phyloP scores from a whole-genome alignment of 495 filamentous ascomycete genomes.

The Penicillium egyptiacum region DNA sequence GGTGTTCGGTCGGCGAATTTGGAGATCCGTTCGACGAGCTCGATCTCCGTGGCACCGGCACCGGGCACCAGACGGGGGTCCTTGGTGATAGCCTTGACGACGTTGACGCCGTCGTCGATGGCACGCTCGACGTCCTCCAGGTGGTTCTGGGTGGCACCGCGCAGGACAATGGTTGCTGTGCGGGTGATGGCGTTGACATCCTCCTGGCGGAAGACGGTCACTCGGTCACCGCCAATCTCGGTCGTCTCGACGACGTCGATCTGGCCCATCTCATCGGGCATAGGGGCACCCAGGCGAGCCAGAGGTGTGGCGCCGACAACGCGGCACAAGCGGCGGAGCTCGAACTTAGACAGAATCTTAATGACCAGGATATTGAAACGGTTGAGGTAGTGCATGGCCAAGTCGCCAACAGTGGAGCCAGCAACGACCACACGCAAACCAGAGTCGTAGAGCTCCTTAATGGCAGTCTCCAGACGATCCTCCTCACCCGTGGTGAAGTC shows the following conservation, averaged over 20 bases:
- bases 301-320: conserved; percentile 96
- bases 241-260: conserved; percentile 96
- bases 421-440: conserved; percentile 90
- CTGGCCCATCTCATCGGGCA: conserved; percentile 98
- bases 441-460: conserved; percentile 95
- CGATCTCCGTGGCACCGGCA: conserved; percentile 93
- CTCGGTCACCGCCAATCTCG: conserved; percentile 97
- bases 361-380: conserved; percentile 93
- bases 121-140: conserved; percentile 97
- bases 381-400: conserved; percentile 97
- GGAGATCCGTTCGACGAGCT: conserved; percentile 88
- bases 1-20: conserved; percentile 87
- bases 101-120: conserved; percentile 97
- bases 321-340: conserved; percentile 87
- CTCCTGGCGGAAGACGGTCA: conserved; percentile 98
- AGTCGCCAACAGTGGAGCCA: conserved; percentile 87
- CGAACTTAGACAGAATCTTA: conserved; percentile 98
- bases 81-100: conserved; percentile 96
- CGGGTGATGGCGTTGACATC: conserved; percentile 84
- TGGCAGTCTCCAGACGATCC: conserved; percentile 77
- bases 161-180: conserved; percentile 91
- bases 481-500: conserved; percentile 98
- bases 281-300: conserved; percentile 92
- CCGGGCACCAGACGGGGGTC: conserved; percentile 90
- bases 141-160: conserved; percentile 96